Base-by-base conservation (phyloP, 1,284 basidiomycete species). In the Pseudozyma sp. region DNA sequence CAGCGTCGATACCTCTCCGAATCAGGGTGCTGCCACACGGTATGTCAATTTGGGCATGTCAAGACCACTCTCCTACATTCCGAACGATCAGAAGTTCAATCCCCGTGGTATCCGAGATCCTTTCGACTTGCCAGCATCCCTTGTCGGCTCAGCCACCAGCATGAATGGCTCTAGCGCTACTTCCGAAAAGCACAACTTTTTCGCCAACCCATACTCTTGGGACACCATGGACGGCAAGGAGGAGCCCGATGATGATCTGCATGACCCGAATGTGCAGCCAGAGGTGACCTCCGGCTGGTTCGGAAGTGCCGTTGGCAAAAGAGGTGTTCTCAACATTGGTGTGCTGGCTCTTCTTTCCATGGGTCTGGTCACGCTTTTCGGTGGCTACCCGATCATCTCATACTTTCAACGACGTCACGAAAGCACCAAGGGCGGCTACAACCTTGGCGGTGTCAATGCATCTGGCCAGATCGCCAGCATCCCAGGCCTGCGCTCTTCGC, bases 341-440 rank as follows among this genome's bases (percentile, higher is more conserved):
- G 86, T 86, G 11, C 82, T 89, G 14, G 82, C 87, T 45, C 59
- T 87, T 38, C 83, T 89, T 31, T 79, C 84, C 18, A 59, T 55
- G 6, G 85, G 84, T 0, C 85, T 91, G 55, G 82, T 91, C 10
- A 85, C 85, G 55, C 89, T 95, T 8, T 95, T 95, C 83, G 89
- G 91, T 25, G 89, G 90, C 47, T 94, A 93, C 79, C 93, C 93
- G 2, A 89, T 95, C 78, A 82, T 93, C 76, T 52, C 71, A 0
- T 74, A 79, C 67, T 61, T 59, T 45, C 39, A 61, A 2, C 53
- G 64, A n/a, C 51, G 34, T 16, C 50, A 54, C 18, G 64, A 66
- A 13, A 55, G 49, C 50, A 75, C 59, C 14, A 79, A 75, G 43
- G 73, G 75, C 9, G 80, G 75, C 38, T 75, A 66, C 59, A 79